Evolutionary conservation across 2,329 filamentous ascomycete species (phyloP).

Genomic region (Cladophialophora exuberans): DNA sequence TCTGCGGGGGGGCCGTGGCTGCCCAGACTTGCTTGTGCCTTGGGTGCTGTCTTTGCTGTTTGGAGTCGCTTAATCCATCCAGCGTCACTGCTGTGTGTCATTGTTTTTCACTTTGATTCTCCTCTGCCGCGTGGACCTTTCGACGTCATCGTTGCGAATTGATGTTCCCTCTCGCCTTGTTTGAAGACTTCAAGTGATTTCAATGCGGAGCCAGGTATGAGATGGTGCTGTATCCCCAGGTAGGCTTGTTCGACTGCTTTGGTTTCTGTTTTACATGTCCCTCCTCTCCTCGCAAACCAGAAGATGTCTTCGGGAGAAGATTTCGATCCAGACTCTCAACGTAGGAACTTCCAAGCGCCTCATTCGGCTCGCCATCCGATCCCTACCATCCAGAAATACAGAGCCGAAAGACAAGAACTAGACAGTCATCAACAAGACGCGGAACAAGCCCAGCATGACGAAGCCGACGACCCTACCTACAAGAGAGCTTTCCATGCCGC

Average conservation of each 20-base stretch:
- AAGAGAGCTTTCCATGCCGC: conserved; percentile 31
- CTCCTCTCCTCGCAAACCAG: neutral
- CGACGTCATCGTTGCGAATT: conserved; percentile 16
- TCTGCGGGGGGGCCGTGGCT: too few species aligned
- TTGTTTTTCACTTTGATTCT: too few species aligned
- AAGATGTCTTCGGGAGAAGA: conserved; percentile 21
- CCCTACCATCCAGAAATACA: conserved; percentile 33
- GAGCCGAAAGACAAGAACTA: conserved; percentile 28
- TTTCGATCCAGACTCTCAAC: conserved; percentile 24
- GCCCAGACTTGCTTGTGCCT: too few species aligned
- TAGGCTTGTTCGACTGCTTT: conserved; percentile 6
- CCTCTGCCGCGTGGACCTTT: conserved; percentile 16
- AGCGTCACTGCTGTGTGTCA: conserved; percentile 1
- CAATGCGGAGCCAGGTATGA: neutral
- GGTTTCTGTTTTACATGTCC: neutral
- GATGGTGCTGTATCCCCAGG: conserved; percentile 13
- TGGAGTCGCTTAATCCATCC: conserved; percentile 8
- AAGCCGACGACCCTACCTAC: conserved; percentile 23
- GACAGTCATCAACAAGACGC: conserved; percentile 23
- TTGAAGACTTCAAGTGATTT: conserved; percentile 1
- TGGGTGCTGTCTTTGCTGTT: neutral
- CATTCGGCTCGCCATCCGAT: conserved; percentile 32
- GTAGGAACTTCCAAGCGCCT: conserved; percentile 20
- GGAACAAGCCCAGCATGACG: conserved; percentile 26
- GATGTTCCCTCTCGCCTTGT: conserved; percentile 8